phyloP scores from a whole-genome alignment of 305 asterid genomes.

The Fraxinus paxiana region DNA sequence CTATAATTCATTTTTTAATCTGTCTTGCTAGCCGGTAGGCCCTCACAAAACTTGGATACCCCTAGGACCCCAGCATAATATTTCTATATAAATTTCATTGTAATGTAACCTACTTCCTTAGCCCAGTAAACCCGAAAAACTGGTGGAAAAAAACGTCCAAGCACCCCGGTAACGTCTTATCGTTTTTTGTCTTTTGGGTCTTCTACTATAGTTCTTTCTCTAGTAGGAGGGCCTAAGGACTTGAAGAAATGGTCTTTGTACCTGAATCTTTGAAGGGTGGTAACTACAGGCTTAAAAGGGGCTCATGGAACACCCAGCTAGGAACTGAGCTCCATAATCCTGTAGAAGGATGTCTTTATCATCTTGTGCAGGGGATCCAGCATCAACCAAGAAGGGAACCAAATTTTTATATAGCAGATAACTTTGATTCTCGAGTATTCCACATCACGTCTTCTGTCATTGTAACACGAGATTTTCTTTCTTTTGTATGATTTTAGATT shows the following conservation, averaged over 20 bases:
- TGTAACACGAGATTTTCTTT: neutral
- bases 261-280: neutral
- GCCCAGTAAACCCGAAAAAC: too few relatives aligned
- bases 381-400: neutral
- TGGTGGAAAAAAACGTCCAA: too few relatives aligned
- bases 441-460: neutral
- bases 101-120: neutral
- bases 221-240: neutral
- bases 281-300: neutral
- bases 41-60: neutral
- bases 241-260: neutral
- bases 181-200: too few relatives aligned
- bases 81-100: neutral
- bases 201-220: too few relatives aligned
- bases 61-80: neutral
- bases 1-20: neutral
- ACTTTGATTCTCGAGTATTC: neutral
- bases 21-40: neutral
- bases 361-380: neutral
- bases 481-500: neutral
- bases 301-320: slow-evolving; percentile 2
- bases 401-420: neutral
- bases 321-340: neutral
- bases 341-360: neutral
- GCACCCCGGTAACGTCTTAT: too few relatives aligned